phyloP scores from a whole-genome alignment of 2,329 filamentous ascomycete genomes.

The Diaporthe ilicicola region DNA sequence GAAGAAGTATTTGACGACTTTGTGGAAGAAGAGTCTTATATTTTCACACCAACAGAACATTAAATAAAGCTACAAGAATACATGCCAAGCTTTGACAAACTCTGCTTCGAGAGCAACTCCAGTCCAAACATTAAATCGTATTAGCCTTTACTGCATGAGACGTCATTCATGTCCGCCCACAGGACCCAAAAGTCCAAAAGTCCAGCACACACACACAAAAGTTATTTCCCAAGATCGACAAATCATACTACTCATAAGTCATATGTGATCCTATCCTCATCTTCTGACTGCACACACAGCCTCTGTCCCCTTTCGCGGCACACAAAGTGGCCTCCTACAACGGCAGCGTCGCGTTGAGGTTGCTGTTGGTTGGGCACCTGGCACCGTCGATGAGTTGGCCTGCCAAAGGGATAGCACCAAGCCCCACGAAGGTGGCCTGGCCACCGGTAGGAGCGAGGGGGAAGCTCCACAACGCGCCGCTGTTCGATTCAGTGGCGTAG shows the following conservation, averaged over 20 bases:
- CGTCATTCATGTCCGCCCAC: neutral
- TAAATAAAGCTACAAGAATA: slow-evolving; percentile 18
- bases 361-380: neutral
- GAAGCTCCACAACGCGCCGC: slow-evolving; percentile 10
- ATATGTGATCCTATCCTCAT: neutral
- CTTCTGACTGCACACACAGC: neutral
- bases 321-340: neutral
- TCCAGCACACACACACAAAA: neutral
- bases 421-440: neutral
- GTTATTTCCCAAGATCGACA: neutral
- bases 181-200: neutral
- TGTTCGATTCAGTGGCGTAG: neutral
- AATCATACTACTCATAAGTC: neutral
- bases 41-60: neutral
- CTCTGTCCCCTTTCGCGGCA: neutral
- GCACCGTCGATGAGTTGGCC: neutral
- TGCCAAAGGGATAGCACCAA: neutral
- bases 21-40: neutral
- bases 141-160: neutral
- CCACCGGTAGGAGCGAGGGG: neutral
- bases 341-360: neutral
- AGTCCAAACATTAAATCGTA: slow-evolving; percentile 8
- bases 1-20: too few species aligned
- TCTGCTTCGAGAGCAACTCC: slow-evolving; percentile 8
- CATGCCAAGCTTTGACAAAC: neutral